Conservation (phyloP, 2,329 filamentous ascomycete species). For the Fusarium annulatum region DNA sequence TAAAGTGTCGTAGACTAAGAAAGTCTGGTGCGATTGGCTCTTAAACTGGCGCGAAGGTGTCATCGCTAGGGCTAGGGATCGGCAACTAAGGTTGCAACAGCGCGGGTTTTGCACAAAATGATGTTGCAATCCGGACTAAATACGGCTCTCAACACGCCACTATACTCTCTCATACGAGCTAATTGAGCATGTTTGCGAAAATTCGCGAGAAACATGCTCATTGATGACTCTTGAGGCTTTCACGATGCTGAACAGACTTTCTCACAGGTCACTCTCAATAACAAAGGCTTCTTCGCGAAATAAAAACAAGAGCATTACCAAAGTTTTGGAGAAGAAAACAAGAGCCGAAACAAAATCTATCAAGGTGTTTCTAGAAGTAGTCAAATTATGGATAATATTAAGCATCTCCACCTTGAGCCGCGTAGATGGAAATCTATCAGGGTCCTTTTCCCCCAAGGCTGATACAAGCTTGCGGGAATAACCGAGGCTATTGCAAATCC, state of each 20-base stretch:
- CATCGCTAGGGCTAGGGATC: not conserved
- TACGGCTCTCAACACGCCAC: not conserved
- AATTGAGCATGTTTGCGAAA: conserved; percentile 18
- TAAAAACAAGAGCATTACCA: not conserved
- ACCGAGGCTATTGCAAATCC: not conserved
- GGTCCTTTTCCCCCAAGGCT: conserved; percentile 1
- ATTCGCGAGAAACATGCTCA: not conserved
- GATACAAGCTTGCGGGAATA: not conserved
- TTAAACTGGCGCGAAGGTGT: not conserved
- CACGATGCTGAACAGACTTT: not conserved
- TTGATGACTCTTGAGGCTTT: not conserved
- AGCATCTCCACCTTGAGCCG: not conserved
- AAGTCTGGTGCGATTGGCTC: not conserved
- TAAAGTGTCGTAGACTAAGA: not conserved
- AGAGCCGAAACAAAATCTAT: not conserved
- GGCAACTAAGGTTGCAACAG: not conserved
- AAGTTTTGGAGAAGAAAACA: fast-evolving
- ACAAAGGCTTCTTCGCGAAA: not conserved
- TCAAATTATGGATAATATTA: not conserved
- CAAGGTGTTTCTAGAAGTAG: conserved; percentile 14
- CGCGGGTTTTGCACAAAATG: not conserved
- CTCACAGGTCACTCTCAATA: not conserved
- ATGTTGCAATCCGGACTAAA: not conserved
- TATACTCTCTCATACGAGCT: not conserved
- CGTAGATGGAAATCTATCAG: conserved; percentile 14